Base-by-base conservation (phyloP, 441 rosid species). In the Erodium trifolium region DNA sequence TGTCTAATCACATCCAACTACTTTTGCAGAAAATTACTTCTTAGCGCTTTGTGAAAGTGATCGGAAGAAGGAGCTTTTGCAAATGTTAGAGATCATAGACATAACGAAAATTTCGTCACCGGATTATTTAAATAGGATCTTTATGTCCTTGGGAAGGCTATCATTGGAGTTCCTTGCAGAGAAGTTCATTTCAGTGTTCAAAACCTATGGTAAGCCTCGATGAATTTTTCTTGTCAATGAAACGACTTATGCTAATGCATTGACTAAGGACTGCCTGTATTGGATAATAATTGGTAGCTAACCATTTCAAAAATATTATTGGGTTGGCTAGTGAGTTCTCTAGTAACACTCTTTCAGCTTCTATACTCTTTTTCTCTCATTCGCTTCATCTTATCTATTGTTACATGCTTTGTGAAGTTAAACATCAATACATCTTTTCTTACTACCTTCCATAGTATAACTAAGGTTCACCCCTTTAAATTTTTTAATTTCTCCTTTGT, bases 21-120 rank as follows among this genome's bases (percentile, higher is more conserved):
- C 18, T 67, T 64, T 70, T 78, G 82, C 92, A 93, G 97, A 77
- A 81, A 80, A 85, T 75, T 90, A 88, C 78, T 76, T 93, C 73
- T 73, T 78, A 68, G 97, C 97, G 43, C 86, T 93, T 49, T 85
- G 92, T 66, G 90, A 86, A 76, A 80, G 82, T 71, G 86, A 80
- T 71, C 72, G 82, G 69, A 81, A 78, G 81, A 65, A 74, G 70
- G 80, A 87, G 66, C 68, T 87, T 49, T 78, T 86, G 78, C 82
- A 76, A 76, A 71, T 91, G 53, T 80, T 87, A 77, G 91, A 86
- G 66, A 67, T 70, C 70, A 71, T 86, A 41, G 97, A 93, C 72
- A 75, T 93, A 71, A 83, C 74, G 72, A 79, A 77, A 71, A 10
- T 93, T 74, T 83, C 89, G 70, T 88, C 91, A 19, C 53, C 76